A percentile compares a stretch with the other conserved stretches of the same genome.
phyloP scores from a whole-genome alignment of 2,329 filamentous ascomycete species.

The Clonostachys chloroleuca region DNA sequence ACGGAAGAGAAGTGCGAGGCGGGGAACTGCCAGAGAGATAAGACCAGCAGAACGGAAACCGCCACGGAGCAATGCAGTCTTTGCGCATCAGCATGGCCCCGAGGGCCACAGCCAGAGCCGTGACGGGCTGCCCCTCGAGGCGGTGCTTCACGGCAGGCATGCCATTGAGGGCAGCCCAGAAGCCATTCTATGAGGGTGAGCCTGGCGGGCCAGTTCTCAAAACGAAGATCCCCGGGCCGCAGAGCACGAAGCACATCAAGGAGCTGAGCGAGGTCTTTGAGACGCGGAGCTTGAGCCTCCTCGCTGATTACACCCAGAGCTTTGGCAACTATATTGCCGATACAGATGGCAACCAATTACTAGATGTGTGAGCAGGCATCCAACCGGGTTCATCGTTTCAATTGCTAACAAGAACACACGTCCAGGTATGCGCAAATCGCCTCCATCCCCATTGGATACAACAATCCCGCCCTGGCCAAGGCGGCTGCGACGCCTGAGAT shows the following conservation, averaged over 20 bases:
- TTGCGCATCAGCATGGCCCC: too few species aligned
- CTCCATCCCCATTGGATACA: conserved; percentile 80
- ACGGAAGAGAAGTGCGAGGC: too few species aligned
- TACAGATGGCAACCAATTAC: conserved; percentile 41
- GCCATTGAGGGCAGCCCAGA: conserved; percentile 11
- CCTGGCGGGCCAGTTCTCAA: conserved; percentile 47
- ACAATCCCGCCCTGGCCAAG: conserved; percentile 64
- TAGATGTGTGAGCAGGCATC: conserved; percentile 33
- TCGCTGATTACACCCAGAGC: conserved; percentile 70
- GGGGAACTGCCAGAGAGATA: too few species aligned
- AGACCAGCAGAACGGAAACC: too few species aligned
- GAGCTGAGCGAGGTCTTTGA: conserved; percentile 79
- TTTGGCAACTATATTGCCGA: conserved; percentile 71
- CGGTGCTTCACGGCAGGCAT: conserved; percentile 15
- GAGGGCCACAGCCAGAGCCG: too few species aligned
- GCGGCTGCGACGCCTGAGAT: conserved; percentile 68
- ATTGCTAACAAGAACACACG: neutral
- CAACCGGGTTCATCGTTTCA: conserved; percentile 8
- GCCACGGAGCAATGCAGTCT: too few species aligned
- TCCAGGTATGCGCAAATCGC: conserved; percentile 69
- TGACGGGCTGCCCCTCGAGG: neutral
- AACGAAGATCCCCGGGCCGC: conserved; percentile 69
- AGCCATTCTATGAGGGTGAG: conserved; percentile 41
- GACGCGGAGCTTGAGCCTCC: conserved; percentile 80
- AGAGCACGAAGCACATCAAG: conserved; percentile 63